A percentile compares a stretch with the other conserved stretches of the same genome.
phyloP scores from a whole-genome alignment of 345 rosid species.

The Noccaea bulbosa region DNA sequence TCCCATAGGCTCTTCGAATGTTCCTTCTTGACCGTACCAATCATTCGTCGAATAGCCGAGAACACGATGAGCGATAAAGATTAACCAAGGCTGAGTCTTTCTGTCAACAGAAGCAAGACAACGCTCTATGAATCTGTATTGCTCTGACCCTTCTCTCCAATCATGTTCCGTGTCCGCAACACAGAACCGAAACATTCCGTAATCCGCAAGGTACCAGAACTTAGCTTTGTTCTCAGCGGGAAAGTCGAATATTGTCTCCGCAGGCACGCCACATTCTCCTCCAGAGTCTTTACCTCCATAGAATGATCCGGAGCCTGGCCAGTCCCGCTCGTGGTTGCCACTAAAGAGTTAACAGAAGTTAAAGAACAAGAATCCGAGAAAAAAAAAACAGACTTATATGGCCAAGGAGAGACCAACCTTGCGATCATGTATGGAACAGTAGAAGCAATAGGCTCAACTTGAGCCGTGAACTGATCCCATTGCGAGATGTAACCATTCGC shows the following conservation, averaged over 20 bases:
- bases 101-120: constrained; percentile 73
- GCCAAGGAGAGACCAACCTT: constrained; percentile 44
- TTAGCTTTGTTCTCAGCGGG: constrained; percentile 64
- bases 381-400: not conserved
- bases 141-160: constrained; percentile 78
- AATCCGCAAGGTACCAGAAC: constrained; percentile 64
- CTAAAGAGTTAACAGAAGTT: constrained; percentile 40
- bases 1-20: constrained; percentile 71
- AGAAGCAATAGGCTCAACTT: constrained; percentile 69
- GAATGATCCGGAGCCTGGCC: constrained; percentile 68
- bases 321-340: constrained; percentile 76
- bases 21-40: constrained; percentile 56
- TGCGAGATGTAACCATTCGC: constrained; percentile 71
- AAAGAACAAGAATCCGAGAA: not conserved
- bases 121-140: constrained; percentile 58
- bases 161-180: constrained; percentile 76
- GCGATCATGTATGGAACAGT: constrained; percentile 67
- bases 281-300: constrained; percentile 57
- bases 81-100: constrained; percentile 75
- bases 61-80: constrained; percentile 69
- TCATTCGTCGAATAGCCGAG: constrained; percentile 69
- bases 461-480: constrained; percentile 83
- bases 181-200: constrained; percentile 79
- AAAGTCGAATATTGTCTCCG: constrained; percentile 56
- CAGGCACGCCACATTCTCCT: constrained; percentile 64